These are phyloP conservation scores for Calocera viscosa DNA, from an alignment of 768 basidiomycete genomes.

Conservation along the genomic window DNA sequence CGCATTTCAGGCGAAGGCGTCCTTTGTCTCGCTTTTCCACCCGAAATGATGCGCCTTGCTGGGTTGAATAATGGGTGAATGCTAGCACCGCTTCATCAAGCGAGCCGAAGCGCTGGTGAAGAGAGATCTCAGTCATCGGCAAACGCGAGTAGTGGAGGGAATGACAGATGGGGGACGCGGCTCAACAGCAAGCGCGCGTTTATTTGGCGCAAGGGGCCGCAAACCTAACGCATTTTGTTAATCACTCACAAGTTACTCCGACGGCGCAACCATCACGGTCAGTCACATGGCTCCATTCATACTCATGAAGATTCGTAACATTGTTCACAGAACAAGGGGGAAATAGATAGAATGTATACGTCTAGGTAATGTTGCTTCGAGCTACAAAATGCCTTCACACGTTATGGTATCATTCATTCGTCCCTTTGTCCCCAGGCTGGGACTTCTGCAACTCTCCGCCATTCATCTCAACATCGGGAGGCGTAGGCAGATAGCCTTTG, in stretches of 20 bases:
- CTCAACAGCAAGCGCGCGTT: no score
- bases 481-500: neutral
- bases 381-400: no score
- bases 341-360: no score
- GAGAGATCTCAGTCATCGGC: neutral
- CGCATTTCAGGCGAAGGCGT: neutral
- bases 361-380: no score
- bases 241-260: no score
- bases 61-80: neutral
- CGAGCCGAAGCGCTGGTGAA: neutral
- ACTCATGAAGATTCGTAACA: no score
- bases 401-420: neutral
- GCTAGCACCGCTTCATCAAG: neutral
- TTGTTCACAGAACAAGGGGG: no score
- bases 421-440: neutral
- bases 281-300: no score
- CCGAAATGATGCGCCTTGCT: neutral
- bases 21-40: neutral
- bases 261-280: no score
- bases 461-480: conserved; percentile 4
- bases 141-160: neutral
- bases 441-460: neutral
- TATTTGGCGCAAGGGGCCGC: no score
- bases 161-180: no score
- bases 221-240: no score